Conservation (phyloP, 2,329 filamentous ascomycete species). For the Acephala macrosclerotiorum region DNA sequence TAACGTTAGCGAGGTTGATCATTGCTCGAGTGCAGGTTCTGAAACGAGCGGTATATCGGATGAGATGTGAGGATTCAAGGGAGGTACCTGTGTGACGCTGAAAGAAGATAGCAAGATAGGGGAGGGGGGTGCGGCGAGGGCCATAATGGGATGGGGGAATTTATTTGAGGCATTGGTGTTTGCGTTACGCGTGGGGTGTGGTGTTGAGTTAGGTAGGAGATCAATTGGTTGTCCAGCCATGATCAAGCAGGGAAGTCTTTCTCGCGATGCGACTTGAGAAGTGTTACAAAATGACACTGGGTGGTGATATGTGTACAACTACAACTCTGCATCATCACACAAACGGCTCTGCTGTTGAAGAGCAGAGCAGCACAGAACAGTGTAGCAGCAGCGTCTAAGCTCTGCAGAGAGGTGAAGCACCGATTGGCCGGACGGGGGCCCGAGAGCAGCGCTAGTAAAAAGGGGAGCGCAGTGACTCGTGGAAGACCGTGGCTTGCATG, state of each 20-base stretch:
- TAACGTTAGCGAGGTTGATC: constrained; percentile 24
- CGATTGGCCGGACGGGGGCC: constrained; percentile 30
- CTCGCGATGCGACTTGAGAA: constrained; percentile 19
- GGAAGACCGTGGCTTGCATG: constrained; percentile 31
- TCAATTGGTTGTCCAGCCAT: constrained; percentile 3
- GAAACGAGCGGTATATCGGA: constrained; percentile 27
- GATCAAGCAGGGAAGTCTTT: constrained; percentile 2
- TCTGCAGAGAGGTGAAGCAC: constrained; percentile 14
- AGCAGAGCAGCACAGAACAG: no score
- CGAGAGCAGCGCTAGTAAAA: constrained; percentile 15
- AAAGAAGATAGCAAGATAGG: constrained; percentile 14
- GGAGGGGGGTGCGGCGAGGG: constrained; percentile 12
- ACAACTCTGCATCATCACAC: constrained; percentile 1
- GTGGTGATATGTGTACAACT: neutral
- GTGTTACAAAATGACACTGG: constrained; percentile 16
- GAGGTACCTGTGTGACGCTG: constrained; percentile 17
- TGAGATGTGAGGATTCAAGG: constrained; percentile 14
- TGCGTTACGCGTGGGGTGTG: neutral
- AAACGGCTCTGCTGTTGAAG: constrained; percentile 26
- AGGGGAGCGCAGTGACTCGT: constrained; percentile 23
- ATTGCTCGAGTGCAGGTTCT: constrained; percentile 22
- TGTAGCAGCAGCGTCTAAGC: constrained; percentile 10
- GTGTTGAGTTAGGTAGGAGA: neutral
- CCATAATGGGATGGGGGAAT: neutral
- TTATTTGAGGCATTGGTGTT: neutral